Base-by-base conservation (phyloP, 2,329 filamentous ascomycete genomes). In the Lithohypha guttulata region DNA sequence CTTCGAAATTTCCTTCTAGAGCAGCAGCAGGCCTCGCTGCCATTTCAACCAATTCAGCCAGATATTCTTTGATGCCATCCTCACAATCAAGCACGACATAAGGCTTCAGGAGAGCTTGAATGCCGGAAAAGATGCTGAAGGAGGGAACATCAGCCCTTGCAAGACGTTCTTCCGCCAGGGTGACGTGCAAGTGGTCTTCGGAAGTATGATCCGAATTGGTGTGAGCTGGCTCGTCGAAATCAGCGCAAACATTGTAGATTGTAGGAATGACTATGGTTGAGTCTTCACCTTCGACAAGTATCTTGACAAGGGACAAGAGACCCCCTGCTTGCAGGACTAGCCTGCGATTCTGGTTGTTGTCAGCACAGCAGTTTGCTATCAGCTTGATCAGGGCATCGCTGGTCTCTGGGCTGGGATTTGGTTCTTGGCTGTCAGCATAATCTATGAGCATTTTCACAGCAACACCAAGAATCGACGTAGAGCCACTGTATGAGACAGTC, bases 321-420 rank as follows among this genome's bases (percentile, higher is more conserved):
- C 48, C 49, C 19, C 28, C 42, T 11, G 46, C 38, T 14, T 41
- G 23, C 13, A 52, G 31, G 18, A 50, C 42, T n/a, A 45, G 25
- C 25, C 34, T 43, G 2, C 49, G 49, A 30, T 50, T 52, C 28
- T 44, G 19, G 30, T 52, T 44, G 37, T 51, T 50, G 37, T 52
- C 50, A 18, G 48, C 50, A 36, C 50, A 52, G 22, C 50, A 50
- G 33, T 52, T 52, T 10, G 50, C 48, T 14, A 52, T 46, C 9
- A 52, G 29, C 11, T 44, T 42, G 21, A 48, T 15, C 10, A 39
- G 19, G 14, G 31, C 7, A 13, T 14, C 11, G 15, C 18, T 30
- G 10, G 6, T 19, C 23, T 17, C 8, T 21, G n/a, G 26, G 9
- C 15, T 10, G 15, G n/a, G 9, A 10, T 35, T 3, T 10, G 33